Conservation (phyloP, 148 eudicot species). For the Cornus florida region DNA sequence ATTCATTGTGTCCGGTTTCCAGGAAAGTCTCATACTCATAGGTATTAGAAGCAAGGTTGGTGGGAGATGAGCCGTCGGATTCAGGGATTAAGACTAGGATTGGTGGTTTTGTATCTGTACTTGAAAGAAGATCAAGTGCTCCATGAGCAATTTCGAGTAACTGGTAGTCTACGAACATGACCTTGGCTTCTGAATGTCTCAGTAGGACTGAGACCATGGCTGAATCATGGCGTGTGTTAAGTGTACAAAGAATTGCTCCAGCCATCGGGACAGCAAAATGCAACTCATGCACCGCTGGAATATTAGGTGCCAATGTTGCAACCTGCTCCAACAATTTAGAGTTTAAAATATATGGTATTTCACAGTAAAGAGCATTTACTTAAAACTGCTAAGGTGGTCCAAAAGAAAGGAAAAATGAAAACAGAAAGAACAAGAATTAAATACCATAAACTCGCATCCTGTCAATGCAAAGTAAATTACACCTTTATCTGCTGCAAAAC, state of each 20-base stretch:
- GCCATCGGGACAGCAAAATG: conserved; percentile 36
- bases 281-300: conserved; percentile 29
- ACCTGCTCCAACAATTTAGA: conserved; percentile 13
- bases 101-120: conserved; percentile 5
- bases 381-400: background rate
- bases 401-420: background rate
- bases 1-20: conserved; percentile 11
- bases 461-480: background rate
- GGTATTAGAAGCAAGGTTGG: background rate
- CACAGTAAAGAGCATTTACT: background rate
- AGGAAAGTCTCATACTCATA: conserved; percentile 21
- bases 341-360: background rate
- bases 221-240: conserved; percentile 29
- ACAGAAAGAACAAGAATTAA: background rate
- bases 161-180: conserved; percentile 30
- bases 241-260: conserved; percentile 30
- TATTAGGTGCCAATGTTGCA: conserved; percentile 28
- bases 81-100: conserved; percentile 21
- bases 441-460: background rate
- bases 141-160: conserved; percentile 20
- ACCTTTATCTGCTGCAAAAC: background rate
- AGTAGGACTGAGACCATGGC: conserved; percentile 25
- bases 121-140: conserved; percentile 25
- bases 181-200: conserved; percentile 24
- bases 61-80: conserved; percentile 3